Conservation (phyloP, 495 filamentous ascomycete genomes). For the Lichenothelia convexa region DNA sequence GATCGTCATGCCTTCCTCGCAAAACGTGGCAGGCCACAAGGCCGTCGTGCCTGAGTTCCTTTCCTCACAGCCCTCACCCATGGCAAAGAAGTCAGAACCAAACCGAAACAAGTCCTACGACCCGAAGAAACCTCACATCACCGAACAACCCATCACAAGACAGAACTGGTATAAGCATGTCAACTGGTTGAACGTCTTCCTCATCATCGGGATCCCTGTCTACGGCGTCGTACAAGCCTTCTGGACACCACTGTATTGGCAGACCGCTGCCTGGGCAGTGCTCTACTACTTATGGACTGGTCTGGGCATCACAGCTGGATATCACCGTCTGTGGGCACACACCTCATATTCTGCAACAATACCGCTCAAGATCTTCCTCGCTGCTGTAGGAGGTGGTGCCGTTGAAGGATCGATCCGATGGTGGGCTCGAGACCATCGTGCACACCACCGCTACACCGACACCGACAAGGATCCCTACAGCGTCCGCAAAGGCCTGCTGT, state of each 20-base stretch:
- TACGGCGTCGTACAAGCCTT: conserved; percentile 56
- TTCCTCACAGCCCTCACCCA: conserved; percentile 16
- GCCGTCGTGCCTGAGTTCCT: conserved; percentile 19
- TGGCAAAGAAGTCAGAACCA: conserved; percentile 20
- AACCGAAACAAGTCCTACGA: conserved; percentile 22
- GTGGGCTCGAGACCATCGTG: conserved; percentile 94
- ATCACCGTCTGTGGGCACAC: conserved; percentile 84
- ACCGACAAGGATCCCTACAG: conserved; percentile 98
- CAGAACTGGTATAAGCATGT: conserved; percentile 93
- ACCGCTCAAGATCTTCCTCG: conserved; percentile 83
- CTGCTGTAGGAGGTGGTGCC: conserved; percentile 78
- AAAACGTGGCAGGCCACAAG: conserved; percentile 16
- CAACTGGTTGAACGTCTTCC: conserved; percentile 47
- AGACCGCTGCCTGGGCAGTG: conserved; percentile 68
- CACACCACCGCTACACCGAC: conserved; percentile 97
- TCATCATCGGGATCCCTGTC: conserved; percentile 67
- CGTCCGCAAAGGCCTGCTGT: conserved; percentile 91
- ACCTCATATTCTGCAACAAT: conserved; percentile 79
- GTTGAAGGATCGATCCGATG: conserved; percentile 93
- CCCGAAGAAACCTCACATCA: conserved; percentile 29
- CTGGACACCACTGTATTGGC: conserved; percentile 59
- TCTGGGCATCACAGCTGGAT: conserved; percentile 68
- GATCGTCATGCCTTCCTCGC: conserved; percentile 18
- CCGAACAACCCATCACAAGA: conserved; percentile 47
- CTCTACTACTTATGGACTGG: conserved; percentile 86